Percentiles rank a stretch among this genome's conserved stretches.
These are phyloP conservation scores for Bipolaris sorokiniana DNA, from an alignment of 2,329 filamentous ascomycete genomes.

Conservation along the genomic window DNA sequence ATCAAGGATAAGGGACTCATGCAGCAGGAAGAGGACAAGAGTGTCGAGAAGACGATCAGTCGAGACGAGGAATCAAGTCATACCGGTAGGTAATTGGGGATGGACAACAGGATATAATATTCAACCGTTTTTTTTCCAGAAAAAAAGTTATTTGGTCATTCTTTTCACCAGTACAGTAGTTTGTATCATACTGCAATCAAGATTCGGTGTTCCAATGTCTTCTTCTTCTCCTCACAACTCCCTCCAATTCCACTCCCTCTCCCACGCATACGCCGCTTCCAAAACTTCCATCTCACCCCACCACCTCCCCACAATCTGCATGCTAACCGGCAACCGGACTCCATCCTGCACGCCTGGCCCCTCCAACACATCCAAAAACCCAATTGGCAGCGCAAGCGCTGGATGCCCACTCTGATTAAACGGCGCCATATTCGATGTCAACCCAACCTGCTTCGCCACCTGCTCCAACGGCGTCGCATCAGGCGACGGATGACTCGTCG, in stretches of 20 bases:
- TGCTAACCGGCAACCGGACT: constrained; percentile 56
- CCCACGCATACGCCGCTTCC: constrained; percentile 56
- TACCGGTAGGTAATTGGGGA: background rate
- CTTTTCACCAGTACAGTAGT: no score
- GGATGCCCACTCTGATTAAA: constrained; percentile 66
- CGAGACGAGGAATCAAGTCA: background rate
- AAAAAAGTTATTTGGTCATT: no score
- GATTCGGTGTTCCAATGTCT: no score
- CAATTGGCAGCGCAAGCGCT: constrained; percentile 60
- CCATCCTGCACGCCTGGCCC: constrained; percentile 37
- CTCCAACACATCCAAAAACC: constrained; percentile 53
- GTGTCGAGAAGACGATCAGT: background rate
- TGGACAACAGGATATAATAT: no score
- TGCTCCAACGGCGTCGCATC: constrained; percentile 53
- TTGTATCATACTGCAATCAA: no score
- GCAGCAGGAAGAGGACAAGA: constrained; percentile 23
- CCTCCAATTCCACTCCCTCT: constrained; percentile 56
- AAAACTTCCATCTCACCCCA: constrained; percentile 59
- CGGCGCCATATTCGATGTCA: constrained; percentile 62
- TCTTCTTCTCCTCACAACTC: constrained; percentile 19
- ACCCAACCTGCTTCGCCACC: constrained; percentile 59
- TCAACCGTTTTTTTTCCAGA: no score
- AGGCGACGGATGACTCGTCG: constrained; percentile 51
- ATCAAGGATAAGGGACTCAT: constrained; percentile 58
- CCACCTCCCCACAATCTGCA: constrained; percentile 62